A percentile compares a stretch with the other conserved stretches of the same genome.
Conservation (phyloP, 2,329 filamentous ascomycete species). For the Truncatella angustata region DNA sequence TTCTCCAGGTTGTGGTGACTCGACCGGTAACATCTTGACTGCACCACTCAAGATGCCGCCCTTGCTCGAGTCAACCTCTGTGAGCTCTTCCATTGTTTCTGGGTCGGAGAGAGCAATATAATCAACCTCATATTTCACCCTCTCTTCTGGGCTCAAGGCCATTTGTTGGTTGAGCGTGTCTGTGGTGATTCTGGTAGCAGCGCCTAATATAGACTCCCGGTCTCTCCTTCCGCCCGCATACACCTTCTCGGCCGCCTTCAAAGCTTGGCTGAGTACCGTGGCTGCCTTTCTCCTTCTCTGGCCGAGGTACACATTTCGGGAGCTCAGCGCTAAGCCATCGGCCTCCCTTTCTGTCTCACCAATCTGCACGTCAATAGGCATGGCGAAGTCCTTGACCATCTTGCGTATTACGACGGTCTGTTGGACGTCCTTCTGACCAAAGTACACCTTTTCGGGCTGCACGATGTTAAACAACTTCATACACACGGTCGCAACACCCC, state of each 20-base stretch:
- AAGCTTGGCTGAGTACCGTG: constrained; percentile 66
- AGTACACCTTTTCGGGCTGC: constrained; percentile 76
- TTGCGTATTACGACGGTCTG: constrained; percentile 87
- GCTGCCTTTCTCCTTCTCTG: constrained; percentile 68
- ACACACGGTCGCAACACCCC: constrained; percentile 93
- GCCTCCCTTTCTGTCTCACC: constrained; percentile 71
- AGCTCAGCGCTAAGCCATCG: constrained; percentile 88
- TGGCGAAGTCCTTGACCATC: constrained; percentile 83
- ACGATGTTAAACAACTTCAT: constrained; percentile 91
- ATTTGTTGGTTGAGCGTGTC: constrained; percentile 60
- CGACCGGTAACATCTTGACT: constrained; percentile 82
- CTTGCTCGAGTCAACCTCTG: constrained; percentile 62
- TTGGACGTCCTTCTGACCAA: constrained; percentile 97
- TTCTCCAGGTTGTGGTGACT: constrained; percentile 67
- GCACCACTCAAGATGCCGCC: constrained; percentile 89
- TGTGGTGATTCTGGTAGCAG: constrained; percentile 62
- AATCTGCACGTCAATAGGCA: constrained; percentile 73
- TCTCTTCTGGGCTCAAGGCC: constrained; percentile 53
- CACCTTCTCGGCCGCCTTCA: constrained; percentile 67
- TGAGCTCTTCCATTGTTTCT: constrained; percentile 76
- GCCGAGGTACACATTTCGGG: constrained; percentile 90
- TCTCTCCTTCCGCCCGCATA: constrained; percentile 55
- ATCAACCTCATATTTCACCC: constrained; percentile 78
- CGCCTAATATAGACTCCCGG: constrained; percentile 67
- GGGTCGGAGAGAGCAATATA: constrained; percentile 91